These are phyloP conservation scores for Kregervanrija delftensis DNA, from an alignment of 805 yeast genomes.

Conservation along the genomic window DNA sequence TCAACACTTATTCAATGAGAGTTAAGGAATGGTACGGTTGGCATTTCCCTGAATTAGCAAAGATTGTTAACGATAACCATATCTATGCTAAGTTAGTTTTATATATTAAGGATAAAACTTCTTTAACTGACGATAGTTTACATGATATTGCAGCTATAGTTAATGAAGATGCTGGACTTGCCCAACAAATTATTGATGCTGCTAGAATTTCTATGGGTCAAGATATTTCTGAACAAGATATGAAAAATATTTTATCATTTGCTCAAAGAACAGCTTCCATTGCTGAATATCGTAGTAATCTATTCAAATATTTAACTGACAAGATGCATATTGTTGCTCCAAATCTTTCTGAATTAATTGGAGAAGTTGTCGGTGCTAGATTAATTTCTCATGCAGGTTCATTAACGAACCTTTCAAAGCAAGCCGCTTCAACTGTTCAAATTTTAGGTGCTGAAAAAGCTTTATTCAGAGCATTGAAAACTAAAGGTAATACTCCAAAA, in stretches of 20 bases:
- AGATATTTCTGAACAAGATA: slow-evolving; percentile 91
- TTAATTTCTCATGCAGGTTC: slow-evolving; percentile 98
- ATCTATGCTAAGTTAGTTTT: slow-evolving; percentile 76
- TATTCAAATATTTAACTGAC: slow-evolving; percentile 81
- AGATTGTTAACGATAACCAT: slow-evolving; percentile 85
- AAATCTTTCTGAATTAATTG: slow-evolving; percentile 90
- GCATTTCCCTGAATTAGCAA: slow-evolving; percentile 97
- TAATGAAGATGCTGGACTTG: slow-evolving; percentile 87
- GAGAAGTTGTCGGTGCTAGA: slow-evolving; percentile 98
- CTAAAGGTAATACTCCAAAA: slow-evolving; percentile 95
- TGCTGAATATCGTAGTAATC: slow-evolving; percentile 80
- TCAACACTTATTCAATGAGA: slow-evolving; percentile 95
- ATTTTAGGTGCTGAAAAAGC: slow-evolving; percentile 97
- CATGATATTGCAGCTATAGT: slow-evolving; percentile 89
- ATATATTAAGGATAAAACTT: slow-evolving; percentile 79
- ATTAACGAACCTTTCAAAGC: slow-evolving; percentile 89
- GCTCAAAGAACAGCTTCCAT: slow-evolving; percentile 91
- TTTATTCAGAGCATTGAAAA: slow-evolving; percentile 89
- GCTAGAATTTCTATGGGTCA: slow-evolving; percentile 99
- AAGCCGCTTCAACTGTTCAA: slow-evolving; percentile 99
- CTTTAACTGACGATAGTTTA: slow-evolving; percentile 69
- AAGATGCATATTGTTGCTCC: slow-evolving; percentile 99
- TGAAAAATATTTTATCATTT: slow-evolving; percentile 83
- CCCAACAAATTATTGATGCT: slow-evolving; percentile 87
- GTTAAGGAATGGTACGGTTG: slow-evolving; percentile 98